Evolutionary conservation across 2,329 filamentous ascomycete genomes (phyloP).

Genomic region (Dothiorella sarmentorum): DNA sequence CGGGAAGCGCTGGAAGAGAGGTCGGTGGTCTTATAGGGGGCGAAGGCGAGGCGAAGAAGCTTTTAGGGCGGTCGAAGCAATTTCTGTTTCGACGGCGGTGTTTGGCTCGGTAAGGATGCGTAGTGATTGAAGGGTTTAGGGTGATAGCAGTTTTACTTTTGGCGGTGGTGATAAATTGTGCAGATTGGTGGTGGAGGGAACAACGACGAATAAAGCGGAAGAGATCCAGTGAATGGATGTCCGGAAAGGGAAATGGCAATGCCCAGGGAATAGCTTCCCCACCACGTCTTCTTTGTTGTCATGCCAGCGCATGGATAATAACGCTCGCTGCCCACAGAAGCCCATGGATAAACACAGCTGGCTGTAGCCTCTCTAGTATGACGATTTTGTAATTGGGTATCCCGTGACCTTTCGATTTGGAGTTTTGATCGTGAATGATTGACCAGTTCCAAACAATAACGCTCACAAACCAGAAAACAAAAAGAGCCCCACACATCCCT

Average conservation of each 20-base stretch:
- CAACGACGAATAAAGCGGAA: not conserved
- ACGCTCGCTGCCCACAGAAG: not conserved
- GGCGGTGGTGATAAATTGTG: not conserved
- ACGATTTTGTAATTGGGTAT: not conserved
- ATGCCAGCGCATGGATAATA: not conserved
- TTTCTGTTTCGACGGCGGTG: too few relatives aligned
- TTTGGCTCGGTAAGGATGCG: too few relatives aligned
- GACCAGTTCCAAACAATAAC: not conserved
- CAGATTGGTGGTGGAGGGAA: not conserved
- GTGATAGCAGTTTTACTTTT: not conserved
- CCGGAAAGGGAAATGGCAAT: constrained; percentile 1
- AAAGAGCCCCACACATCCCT: too few relatives aligned
- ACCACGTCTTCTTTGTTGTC: constrained; percentile 3
- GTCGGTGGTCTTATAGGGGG: not conserved
- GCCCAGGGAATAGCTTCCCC: not conserved
- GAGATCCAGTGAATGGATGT: not conserved
- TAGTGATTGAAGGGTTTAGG: not conserved
- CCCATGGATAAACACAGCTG: not conserved
- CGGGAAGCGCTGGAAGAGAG: not conserved
- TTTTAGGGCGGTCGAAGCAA: too few relatives aligned
- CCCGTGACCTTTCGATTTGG: not conserved
- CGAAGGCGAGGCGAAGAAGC: not conserved
- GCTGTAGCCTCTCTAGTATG: not conserved
- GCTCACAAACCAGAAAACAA: not conserved
- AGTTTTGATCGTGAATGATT: not conserved